These are phyloP conservation scores for Trypanosoma avium DNA, from an alignment of 208 protist genomes.

Conservation along the genomic window DNA sequence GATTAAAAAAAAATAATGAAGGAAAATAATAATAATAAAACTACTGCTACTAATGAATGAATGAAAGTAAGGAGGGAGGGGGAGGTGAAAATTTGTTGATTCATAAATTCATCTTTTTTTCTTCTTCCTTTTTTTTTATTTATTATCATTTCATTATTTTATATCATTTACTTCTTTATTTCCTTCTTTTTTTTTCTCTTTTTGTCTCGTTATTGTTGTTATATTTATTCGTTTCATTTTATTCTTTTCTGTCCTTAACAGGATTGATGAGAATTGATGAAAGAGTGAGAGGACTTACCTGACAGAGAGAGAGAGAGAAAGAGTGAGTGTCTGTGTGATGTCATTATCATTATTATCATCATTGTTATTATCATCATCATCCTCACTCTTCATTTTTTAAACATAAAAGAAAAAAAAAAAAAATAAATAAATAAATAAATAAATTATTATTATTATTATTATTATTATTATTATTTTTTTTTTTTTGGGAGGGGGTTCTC, in stretches of 20 bases:
- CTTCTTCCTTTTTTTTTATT: background rate
- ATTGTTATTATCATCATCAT: too few relatives aligned
- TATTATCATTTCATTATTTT: too few relatives aligned
- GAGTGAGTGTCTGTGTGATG: background rate
- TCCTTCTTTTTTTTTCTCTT: background rate
- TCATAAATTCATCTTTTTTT: background rate
- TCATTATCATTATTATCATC: too few relatives aligned
- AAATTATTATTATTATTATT: background rate
- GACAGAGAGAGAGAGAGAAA: background rate
- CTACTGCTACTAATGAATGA: background rate
- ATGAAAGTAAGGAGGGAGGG: background rate
- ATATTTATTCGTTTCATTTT: background rate
- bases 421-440: background rate
- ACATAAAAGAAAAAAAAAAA: background rate
- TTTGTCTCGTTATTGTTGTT: too few relatives aligned
- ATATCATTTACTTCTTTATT: too few relatives aligned
- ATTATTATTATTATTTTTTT: background rate
- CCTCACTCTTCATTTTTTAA: too few relatives aligned
- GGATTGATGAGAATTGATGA: background rate
- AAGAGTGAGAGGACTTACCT: background rate
- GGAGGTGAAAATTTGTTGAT: background rate
- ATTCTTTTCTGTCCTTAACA: background rate
- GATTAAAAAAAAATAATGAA: constrained; percentile 7
- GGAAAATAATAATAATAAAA: background rate
- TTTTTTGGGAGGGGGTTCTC: background rate